phyloP scores from a whole-genome alignment of 176 grass and related monocot species.

The Carex kokanica region DNA sequence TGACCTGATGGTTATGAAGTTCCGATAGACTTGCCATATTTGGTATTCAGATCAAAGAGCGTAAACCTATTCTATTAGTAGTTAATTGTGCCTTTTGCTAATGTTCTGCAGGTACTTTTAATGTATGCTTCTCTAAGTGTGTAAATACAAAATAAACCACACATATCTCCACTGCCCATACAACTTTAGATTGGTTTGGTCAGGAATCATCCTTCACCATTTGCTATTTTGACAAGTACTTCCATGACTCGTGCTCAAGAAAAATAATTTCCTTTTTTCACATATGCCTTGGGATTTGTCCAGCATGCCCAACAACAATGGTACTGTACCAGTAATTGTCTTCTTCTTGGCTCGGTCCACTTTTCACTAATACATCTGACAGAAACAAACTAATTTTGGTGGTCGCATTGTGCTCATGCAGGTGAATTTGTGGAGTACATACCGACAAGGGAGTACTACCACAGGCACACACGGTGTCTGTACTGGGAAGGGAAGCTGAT shows the following conservation, averaged over 20 bases:
- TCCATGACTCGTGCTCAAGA: not conserved
- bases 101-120: not conserved
- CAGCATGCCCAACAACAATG: not conserved
- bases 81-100: not conserved
- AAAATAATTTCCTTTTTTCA: not conserved
- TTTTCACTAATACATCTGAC: not conserved
- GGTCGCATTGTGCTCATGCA: not conserved
- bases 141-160: not conserved
- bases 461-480: conserved; percentile 82
- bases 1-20: not conserved
- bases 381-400: not conserved
- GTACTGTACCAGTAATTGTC: not conserved
- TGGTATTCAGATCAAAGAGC: not conserved
- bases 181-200: not conserved
- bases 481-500: conserved; percentile 99
- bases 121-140: not conserved
- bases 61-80: not conserved
- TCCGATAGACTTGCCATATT: not conserved
- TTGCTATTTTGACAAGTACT: not conserved
- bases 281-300: not conserved
- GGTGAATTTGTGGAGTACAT: conserved; percentile 95
- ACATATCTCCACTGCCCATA: not conserved
- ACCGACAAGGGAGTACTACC: conserved; percentile 90
- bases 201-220: not conserved
- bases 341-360: not conserved